A percentile compares a stretch with the other conserved stretches of the same genome.
Conservation (phyloP, 2,329 filamentous ascomycete genomes). For the Pezizomycotina sp. region DNA sequence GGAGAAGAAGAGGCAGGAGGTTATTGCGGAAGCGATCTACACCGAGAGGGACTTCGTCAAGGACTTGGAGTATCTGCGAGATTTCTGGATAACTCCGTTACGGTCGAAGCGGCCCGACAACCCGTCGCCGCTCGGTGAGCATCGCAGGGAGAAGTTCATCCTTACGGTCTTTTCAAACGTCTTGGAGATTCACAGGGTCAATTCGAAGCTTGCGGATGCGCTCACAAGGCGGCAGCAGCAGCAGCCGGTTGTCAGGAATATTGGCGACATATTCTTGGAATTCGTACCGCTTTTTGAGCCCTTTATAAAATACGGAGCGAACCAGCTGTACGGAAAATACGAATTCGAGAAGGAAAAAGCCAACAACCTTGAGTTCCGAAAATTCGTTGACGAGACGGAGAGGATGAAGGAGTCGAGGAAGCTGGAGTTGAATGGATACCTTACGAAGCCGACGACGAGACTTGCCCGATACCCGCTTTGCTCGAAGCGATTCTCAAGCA, state of each 20-base stretch:
- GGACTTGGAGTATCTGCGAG: constrained; percentile 87
- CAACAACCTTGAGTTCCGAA: constrained; percentile 65
- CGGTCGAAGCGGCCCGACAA: constrained; percentile 48
- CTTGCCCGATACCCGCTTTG: constrained; percentile 84
- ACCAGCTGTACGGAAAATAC: constrained; percentile 90
- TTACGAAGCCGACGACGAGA: constrained; percentile 93
- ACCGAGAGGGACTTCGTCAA: constrained; percentile 98
- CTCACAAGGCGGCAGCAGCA: constrained; percentile 83
- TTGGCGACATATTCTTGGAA: constrained; percentile 88
- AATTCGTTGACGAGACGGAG: constrained; percentile 93
- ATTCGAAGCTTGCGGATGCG: constrained; percentile 71
- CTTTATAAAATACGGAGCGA: constrained; percentile 91
- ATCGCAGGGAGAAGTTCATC: constrained; percentile 76
- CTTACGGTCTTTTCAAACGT: constrained; percentile 92
- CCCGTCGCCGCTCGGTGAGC: constrained; percentile 72
- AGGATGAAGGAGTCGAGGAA: constrained; percentile 91
- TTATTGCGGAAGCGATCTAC: constrained; percentile 97
- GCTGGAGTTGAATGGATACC: constrained; percentile 87
- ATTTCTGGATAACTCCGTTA: constrained; percentile 95
- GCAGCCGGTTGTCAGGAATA: constrained; percentile 67
- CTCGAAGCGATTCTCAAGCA: constrained; percentile 85
- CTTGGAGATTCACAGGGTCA: constrained; percentile 84
- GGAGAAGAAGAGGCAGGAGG: constrained; percentile 94
- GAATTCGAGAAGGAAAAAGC: constrained; percentile 95
- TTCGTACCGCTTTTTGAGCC: constrained; percentile 85